phyloP scores from a whole-genome alignment of 106 monocot genomes.

The Xerophyta viscosa region DNA sequence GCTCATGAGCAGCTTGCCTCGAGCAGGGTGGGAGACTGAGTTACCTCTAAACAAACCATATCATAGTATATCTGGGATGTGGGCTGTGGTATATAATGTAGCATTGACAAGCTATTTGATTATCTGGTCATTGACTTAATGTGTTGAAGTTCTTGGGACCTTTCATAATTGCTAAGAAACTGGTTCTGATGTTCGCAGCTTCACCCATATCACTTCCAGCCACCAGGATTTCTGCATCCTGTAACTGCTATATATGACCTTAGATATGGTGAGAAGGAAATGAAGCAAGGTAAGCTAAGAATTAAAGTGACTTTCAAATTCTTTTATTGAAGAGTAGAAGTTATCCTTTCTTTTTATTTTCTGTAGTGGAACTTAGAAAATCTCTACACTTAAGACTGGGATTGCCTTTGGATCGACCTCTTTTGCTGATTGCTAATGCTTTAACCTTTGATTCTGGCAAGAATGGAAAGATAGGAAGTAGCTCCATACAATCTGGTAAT shows the following conservation, averaged over 20 bases:
- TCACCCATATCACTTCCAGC: constrained; percentile 68
- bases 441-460: constrained; percentile 30
- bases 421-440: constrained; percentile 74
- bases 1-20: too few relatives aligned
- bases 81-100: too few relatives aligned
- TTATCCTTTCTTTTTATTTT: not conserved
- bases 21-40: too few relatives aligned
- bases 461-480: constrained; percentile 8
- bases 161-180: not conserved
- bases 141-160: not conserved
- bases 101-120: not conserved
- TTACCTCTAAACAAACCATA: too few relatives aligned
- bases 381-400: constrained; percentile 69
- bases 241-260: constrained; percentile 79
- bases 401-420: constrained; percentile 84
- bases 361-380: constrained; percentile 71
- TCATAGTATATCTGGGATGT: too few relatives aligned
- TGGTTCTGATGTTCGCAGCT: constrained; percentile 42
- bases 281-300: constrained; percentile 55
- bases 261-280: constrained; percentile 74
- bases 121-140: not conserved
- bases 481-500: constrained; percentile 29
- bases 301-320: not conserved
- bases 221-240: constrained; percentile 76
- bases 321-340: not conserved